Percentiles rank a stretch among this genome's conserved stretches.
Conservation (phyloP, 2,329 filamentous ascomycete genomes). For the Scedosporium boydii region DNA sequence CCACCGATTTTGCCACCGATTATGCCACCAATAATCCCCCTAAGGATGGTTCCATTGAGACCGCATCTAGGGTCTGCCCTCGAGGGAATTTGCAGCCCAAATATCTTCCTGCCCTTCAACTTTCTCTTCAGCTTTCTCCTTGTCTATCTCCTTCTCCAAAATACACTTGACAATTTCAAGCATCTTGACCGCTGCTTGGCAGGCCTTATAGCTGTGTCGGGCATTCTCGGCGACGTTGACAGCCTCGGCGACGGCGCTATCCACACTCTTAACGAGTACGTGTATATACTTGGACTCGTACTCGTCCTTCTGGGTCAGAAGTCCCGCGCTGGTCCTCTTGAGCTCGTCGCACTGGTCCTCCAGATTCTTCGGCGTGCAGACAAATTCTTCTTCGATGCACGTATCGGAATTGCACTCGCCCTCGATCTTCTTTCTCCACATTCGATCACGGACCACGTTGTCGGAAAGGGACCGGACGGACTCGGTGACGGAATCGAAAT, state of each 20-base stretch:
- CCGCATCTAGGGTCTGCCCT: too few species aligned
- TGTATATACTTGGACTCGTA: neutral
- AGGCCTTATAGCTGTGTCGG: neutral
- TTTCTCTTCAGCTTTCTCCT: too few species aligned
- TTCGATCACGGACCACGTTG: constrained; percentile 13
- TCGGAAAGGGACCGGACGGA: constrained; percentile 15
- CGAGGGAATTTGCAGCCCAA: too few species aligned
- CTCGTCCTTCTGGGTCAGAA: constrained; percentile 1
- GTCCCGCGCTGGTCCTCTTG: neutral
- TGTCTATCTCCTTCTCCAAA: neutral
- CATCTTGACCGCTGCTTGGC: neutral
- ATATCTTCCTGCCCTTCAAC: too few species aligned
- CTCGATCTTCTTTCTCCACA: constrained; percentile 18
- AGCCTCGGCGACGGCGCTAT: neutral
- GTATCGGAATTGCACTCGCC: constrained; percentile 8
- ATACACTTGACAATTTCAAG: neutral
- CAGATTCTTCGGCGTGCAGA: neutral
- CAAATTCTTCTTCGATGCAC: constrained; percentile 7
- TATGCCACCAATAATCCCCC: too few species aligned
- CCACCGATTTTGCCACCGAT: too few species aligned
- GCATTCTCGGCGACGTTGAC: neutral
- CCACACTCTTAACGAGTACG: neutral
- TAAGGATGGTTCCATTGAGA: too few species aligned
- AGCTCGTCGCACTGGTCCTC: neutral
- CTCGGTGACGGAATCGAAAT: constrained; percentile 15